These are phyloP conservation scores for Emericellopsis cladophorae DNA, from an alignment of 2,329 filamentous ascomycete genomes.

Conservation along the genomic window DNA sequence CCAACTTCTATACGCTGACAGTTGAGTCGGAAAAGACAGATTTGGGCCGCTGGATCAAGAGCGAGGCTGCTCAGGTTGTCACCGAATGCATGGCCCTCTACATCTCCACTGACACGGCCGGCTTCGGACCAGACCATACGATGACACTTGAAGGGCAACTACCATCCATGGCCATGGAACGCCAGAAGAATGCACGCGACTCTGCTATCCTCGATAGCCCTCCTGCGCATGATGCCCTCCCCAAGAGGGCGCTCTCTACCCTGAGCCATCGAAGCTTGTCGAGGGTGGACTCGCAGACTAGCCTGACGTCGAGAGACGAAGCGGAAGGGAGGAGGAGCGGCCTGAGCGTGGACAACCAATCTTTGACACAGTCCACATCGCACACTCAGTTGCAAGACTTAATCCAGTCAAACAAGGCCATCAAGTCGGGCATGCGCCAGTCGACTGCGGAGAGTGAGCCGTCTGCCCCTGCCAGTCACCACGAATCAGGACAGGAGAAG, in stretches of 20 bases:
- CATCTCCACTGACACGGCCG: background rate
- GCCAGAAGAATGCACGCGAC: background rate
- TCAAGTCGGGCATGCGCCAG: slow-evolving; percentile 42
- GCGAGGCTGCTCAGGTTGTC: slow-evolving; percentile 67
- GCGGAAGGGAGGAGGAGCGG: slow-evolving; percentile 4
- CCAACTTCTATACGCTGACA: slow-evolving; percentile 73
- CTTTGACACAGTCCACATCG: slow-evolving; percentile 31
- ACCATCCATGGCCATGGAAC: background rate
- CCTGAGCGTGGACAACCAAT: slow-evolving; percentile 38
- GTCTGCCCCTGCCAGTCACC: slow-evolving; percentile 38
- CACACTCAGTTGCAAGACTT: slow-evolving; percentile 47
- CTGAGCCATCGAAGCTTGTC: slow-evolving; percentile 21
- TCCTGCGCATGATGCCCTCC: background rate
- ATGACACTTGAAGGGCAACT: slow-evolving; percentile 2
- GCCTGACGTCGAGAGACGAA: slow-evolving; percentile 29
- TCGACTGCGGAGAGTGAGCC: slow-evolving; percentile 45
- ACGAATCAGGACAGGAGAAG: slow-evolving; percentile 29
- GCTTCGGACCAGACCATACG: background rate
- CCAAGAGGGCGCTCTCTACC: background rate
- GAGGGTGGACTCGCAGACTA: slow-evolving; percentile 34
- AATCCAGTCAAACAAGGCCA: slow-evolving; percentile 44
- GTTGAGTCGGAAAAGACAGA: slow-evolving; percentile 71
- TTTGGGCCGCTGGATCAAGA: slow-evolving; percentile 65
- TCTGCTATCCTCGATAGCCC: slow-evolving; percentile 1
- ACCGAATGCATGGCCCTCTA: slow-evolving; percentile 66